Base-by-base conservation (phyloP, 2,329 filamentous ascomycete species). In the Paraphaeosphaeria sporulosa region DNA sequence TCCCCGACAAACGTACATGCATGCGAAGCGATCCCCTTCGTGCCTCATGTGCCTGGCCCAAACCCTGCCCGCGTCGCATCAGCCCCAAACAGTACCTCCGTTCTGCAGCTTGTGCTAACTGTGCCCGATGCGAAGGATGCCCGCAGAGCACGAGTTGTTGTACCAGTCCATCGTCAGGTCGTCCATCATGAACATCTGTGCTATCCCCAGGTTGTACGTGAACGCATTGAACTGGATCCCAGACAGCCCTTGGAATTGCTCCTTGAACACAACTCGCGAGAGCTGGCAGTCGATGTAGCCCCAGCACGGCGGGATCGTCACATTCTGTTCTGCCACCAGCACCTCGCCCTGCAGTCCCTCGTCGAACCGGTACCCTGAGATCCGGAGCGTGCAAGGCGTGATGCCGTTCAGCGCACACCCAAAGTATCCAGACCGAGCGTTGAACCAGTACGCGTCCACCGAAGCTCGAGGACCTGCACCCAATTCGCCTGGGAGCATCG, bases 381-480 rank as follows among this genome's bases (percentile, higher is more conserved):
- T 78, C 57, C 78, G 79, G 63, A 85, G 68, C 27, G 71, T 71
- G 68, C 80, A 82, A n/a, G 75, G 61, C 21, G 72, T 69, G 25
- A 76, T 63, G 25, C 78, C 75, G 55, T 67, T 74, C 40, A 81
- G 79, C 47, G 82, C 79, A 64, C 84, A 85, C 10, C 81, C 82
- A 53, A 85, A 78, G 63, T 76, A 82, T 1, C 76, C 81, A 43
- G 76, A 79, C 59, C 76, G 76, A 2, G 81, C 81, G 65, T 84
- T 77, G 75, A 86, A 85, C 79, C 82, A 84, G 75, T 81, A 85
- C 10, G 79, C 78, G 12, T 76, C 68, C 52, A 81, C 74, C 30
- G 71, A 72, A 12, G 78, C 77, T 13, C 78, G 79, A 30, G 77
- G 76, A 2, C 82, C 82, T 10, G 80, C 80, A 7, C 80, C 79